Percentiles rank a stretch among this genome's conserved stretches.
Evolutionary conservation across 2,329 filamentous ascomycete genomes (phyloP).

Genomic region (Paraphoma chrysanthemicola): DNA sequence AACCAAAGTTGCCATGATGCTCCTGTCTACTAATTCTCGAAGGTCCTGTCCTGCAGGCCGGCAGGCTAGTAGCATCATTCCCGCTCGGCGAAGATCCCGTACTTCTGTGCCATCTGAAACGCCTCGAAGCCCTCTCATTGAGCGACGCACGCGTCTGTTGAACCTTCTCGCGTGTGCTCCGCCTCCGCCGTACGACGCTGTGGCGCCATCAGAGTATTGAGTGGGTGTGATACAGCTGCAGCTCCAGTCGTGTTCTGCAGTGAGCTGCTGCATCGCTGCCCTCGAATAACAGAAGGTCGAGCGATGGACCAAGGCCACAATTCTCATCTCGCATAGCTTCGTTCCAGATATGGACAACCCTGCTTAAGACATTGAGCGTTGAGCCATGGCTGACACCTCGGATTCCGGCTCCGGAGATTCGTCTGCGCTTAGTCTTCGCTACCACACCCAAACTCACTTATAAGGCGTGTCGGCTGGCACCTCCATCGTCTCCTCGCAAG

Average conservation of each 20-base stretch:
- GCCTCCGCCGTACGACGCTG: slow-evolving; percentile 31
- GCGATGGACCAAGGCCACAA: neutral
- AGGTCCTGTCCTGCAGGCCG: slow-evolving; percentile 12
- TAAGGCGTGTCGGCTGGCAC: too few species aligned
- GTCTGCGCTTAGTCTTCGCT: neutral
- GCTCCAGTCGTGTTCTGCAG: slow-evolving; percentile 2
- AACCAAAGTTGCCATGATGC: too few species aligned
- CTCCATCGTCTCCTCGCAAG: too few species aligned
- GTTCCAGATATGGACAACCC: neutral
- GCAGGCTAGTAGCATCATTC: slow-evolving; percentile 19
- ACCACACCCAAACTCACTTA: too few species aligned
- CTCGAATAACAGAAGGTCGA: neutral
- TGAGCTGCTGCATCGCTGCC: neutral
- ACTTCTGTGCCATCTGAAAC: slow-evolving; percentile 41
- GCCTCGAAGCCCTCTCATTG: slow-evolving; percentile 27
- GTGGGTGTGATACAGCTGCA: slow-evolving; percentile 20
- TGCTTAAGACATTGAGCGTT: neutral
- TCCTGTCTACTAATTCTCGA: too few species aligned
- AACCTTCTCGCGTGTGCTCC: slow-evolving; percentile 39
- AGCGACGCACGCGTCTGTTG: slow-evolving; percentile 38
- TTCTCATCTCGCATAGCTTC: neutral
- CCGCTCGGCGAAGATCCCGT: slow-evolving; percentile 27
- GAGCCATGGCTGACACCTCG: neutral
- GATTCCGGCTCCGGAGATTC: neutral
- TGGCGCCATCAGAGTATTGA: slow-evolving; percentile 21